Evolutionary conservation across 768 basidiomycete genomes (phyloP), one percentile per base, ranked within the genome.

Genomic region (Grammothele lineata): DNA sequence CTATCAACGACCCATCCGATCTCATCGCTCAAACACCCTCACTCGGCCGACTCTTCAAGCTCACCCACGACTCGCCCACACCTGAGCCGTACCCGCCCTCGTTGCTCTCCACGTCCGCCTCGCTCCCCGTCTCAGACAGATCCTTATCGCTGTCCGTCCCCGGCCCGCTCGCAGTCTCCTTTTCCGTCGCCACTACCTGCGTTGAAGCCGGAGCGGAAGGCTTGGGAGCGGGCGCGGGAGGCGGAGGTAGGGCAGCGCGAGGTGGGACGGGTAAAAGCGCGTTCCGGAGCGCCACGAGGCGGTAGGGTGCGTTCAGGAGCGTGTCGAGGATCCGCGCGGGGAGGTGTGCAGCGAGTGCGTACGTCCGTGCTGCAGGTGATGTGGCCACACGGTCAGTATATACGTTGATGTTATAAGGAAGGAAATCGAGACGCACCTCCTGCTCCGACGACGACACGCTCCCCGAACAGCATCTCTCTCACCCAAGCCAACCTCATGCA

Each of bases 371-470:
- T 87, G 55, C n/a, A 37, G n/a, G n/a, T n/a, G n/a, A n/a, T n/a
- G n/a, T 54, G 50, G 10, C 38, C 7, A 37, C 34, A 41, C n/a
- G 10, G 19, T 51, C 39, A 39, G 26, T 37, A 24, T 17, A 24
- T 7, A 30, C 14, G n/a, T 30, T 14, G 27, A 30, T 14, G 8
- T n/a, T n/a, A 33, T 15, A 23, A 21, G 32, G 21, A 25, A 24
- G 38, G 14, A 43, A 18, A 21, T 0, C n/a, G 32, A 25, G 17
- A 66, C 77, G 57, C 58, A 91, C 88, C 87, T 64, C 89, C 90
- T 41, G 90, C 83, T 47, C 90, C 90, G 45, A 92, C 67, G 17
- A 80, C 76, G 57, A 87, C 78, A 30, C 86, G 66, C 44, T 87
- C 78, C 2, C 88, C 87, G 25, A 76, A 73, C 22, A 84, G 56